phyloP scores from a whole-genome alignment of 139 green algal species.

The Chlamydomonas schloesseri region DNA sequence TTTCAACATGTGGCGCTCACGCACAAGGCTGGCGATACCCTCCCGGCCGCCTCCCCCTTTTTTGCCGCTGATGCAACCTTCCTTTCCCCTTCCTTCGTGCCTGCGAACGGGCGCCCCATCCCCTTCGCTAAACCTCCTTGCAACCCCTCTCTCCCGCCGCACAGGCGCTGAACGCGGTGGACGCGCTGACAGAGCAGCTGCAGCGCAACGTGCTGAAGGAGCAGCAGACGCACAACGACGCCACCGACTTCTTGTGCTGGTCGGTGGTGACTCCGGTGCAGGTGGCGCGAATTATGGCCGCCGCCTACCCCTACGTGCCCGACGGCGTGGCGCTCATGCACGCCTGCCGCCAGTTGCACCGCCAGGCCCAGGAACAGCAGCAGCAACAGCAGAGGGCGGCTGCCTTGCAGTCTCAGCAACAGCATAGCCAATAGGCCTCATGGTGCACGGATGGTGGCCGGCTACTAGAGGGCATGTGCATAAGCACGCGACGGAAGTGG shows the following conservation, averaged over 20 bases:
- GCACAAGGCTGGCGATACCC: too few species aligned
- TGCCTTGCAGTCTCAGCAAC: not conserved
- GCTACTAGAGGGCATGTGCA: too few species aligned
- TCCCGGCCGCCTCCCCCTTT: too few species aligned
- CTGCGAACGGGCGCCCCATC: too few species aligned
- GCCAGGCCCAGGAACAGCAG: not conserved
- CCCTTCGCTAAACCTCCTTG: too few species aligned
- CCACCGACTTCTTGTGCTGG: conserved; percentile 21
- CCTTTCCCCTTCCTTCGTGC: too few species aligned
- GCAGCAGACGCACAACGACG: conserved; percentile 28
- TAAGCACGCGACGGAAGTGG: too few species aligned
- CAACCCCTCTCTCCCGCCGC: not conserved
- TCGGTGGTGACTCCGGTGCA: conserved; percentile 21
- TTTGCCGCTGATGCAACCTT: too few species aligned
- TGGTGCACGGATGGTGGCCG: too few species aligned
- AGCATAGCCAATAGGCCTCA: not conserved
- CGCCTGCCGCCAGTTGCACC: not conserved
- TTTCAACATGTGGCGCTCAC: too few species aligned
- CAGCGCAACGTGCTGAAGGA: conserved; percentile 19
- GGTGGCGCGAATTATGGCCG: not conserved
- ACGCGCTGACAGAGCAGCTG: conserved; percentile 18
- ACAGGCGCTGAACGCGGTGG: not conserved
- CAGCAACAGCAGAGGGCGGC: not conserved
- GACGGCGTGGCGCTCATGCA: conserved; percentile 20
- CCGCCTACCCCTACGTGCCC: conserved; percentile 31